phyloP scores from a whole-genome alignment of 306 rosid genomes.

The Dryas alaskensis region DNA sequence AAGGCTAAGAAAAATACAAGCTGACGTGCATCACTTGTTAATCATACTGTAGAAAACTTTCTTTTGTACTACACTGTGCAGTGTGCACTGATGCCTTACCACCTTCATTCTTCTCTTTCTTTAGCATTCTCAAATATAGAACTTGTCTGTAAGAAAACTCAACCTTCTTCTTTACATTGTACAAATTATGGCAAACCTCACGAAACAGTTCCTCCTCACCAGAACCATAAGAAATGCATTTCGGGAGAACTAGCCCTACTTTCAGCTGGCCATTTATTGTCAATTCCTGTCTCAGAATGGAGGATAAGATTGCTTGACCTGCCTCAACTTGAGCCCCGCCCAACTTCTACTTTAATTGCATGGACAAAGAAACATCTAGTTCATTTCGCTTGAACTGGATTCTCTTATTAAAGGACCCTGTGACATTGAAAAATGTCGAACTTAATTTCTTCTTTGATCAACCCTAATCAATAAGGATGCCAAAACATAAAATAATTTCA shows the following conservation, averaged over 20 bases:
- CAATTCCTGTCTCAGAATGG: not conserved
- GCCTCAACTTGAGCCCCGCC: not conserved
- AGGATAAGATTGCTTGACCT: not conserved
- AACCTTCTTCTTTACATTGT: not conserved
- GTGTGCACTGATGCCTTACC: not conserved
- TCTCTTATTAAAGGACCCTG: not conserved
- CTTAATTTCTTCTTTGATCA: not conserved
- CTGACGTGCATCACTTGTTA: not conserved
- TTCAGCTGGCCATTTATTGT: not conserved
- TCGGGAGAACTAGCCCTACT: not conserved
- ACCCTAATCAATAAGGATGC: not conserved
- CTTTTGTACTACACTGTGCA: not conserved
- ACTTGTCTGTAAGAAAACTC: not conserved
- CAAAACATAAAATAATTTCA: not conserved
- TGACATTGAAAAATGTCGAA: not conserved
- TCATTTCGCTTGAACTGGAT: not conserved
- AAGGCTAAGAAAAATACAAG: not conserved
- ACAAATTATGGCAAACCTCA: slow-evolving; percentile 3
- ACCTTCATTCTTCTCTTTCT: not conserved
- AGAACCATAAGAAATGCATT: not conserved
- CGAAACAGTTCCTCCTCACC: not conserved
- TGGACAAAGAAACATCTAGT: not conserved
- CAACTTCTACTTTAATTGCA: not conserved
- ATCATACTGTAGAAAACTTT: not conserved
- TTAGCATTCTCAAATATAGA: not conserved